These are phyloP conservation scores for Metschnikowia shivogae DNA, from an alignment of 805 yeast genomes.

Conservation along the genomic window DNA sequence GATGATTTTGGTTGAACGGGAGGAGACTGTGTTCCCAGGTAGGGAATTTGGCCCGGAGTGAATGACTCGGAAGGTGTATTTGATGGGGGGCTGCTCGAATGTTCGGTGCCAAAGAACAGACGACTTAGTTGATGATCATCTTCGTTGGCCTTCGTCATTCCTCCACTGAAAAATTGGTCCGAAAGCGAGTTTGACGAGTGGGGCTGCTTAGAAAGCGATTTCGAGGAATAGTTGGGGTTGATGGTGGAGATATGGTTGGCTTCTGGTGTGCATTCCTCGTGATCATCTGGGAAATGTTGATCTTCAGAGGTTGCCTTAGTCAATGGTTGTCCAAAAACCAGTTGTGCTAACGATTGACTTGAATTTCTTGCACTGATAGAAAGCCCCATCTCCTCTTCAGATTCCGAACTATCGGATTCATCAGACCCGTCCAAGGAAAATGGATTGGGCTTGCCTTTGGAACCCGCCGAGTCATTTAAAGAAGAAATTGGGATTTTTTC, in stretches of 20 bases:
- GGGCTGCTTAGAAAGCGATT: constrained; percentile 40
- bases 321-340: constrained; percentile 28
- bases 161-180: constrained; percentile 34
- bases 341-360: constrained; percentile 42
- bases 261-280: constrained; percentile 24
- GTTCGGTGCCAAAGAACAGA: constrained; percentile 14
- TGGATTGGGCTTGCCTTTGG: constrained; percentile 7
- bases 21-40: constrained; percentile 14
- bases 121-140: constrained; percentile 9
- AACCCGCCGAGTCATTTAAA: constrained; percentile 16
- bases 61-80: not conserved
- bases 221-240: constrained; percentile 33
- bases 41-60: constrained; percentile 5
- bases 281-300: constrained; percentile 21
- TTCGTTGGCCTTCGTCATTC: constrained; percentile 14
- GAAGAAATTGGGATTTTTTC: constrained; percentile 19
- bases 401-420: constrained; percentile 19
- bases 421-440: constrained; percentile 12
- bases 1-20: constrained; percentile 32
- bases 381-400: constrained; percentile 32
- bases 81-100: constrained; percentile 3
- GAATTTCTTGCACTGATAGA: constrained; percentile 37
- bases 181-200: constrained; percentile 38
- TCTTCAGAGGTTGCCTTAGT: constrained; percentile 14
- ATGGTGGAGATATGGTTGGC: constrained; percentile 24